These are phyloP conservation scores for Neurospora sp. DNA, from an alignment of 495 filamentous ascomycete species.

Conservation along the genomic window DNA sequence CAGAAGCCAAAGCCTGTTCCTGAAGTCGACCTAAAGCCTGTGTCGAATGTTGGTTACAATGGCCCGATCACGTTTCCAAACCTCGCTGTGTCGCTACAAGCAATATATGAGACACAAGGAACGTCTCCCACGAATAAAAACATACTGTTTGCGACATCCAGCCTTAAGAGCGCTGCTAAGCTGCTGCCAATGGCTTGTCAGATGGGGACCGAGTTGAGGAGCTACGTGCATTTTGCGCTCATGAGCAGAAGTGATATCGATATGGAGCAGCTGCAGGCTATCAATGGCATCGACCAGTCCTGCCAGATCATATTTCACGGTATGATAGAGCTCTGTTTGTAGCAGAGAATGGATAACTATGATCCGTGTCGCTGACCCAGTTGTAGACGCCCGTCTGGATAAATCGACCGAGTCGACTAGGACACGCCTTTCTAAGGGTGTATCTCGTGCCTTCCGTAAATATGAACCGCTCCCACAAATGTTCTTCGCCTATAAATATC, in stretches of 20 bases:
- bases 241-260: conserved; percentile 45
- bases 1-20: background rate
- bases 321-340: conserved; percentile 10
- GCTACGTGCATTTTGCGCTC: conserved; percentile 49
- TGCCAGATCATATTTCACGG: conserved; percentile 49
- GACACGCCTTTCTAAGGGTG: conserved; percentile 35
- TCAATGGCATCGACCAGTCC: conserved; percentile 47
- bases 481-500: background rate
- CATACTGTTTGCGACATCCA: conserved; percentile 49
- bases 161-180: conserved; percentile 42
- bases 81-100: conserved; percentile 28
- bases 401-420: conserved; percentile 39
- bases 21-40: background rate
- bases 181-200: conserved; percentile 53
- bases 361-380: background rate
- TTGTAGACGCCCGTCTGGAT: conserved; percentile 46
- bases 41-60: conserved; percentile 21
- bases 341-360: background rate
- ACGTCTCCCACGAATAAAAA: conserved; percentile 36
- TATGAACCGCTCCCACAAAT: background rate
- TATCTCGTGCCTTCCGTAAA: conserved; percentile 33
- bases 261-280: conserved; percentile 39
- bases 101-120: conserved; percentile 28
- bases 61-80: conserved; percentile 30
- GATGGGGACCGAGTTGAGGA: conserved; percentile 47